Base-by-base conservation (phyloP, 768 basidiomycete genomes). In the Pilatotrama ljubarskyi region DNA sequence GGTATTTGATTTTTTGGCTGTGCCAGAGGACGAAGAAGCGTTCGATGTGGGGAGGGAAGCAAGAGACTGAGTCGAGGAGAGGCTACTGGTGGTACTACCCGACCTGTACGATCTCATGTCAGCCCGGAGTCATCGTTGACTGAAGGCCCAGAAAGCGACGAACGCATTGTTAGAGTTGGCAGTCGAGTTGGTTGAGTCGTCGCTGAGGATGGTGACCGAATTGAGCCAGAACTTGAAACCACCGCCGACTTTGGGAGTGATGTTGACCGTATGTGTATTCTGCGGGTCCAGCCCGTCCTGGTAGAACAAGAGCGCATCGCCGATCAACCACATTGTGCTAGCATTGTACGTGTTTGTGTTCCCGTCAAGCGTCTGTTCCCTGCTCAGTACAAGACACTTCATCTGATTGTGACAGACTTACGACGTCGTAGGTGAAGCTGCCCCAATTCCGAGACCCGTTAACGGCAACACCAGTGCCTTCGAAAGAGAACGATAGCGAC, bases 231-330 rank as follows among this genome's bases (percentile, higher is more conserved):
- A 62, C 44, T 66, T 64, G 49, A 54, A 24, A 5, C 59, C 61
- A 15, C 74, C 68, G 36, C 81, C 83, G 57, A 81, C 80, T 35
- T 74, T 75, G 66, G 91, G 90, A 26, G 69, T 72, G 25, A 93
- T 71, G 10, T 75, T 67, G 17, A 91, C 65, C 2, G 73, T 69
- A 68, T 93, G 87, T 5, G 63, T 53, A 3, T 56, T 24, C 46
- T 72, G 73, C 11, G 81, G 75, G 64, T 89, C 76, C 32, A 93
- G 77, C 17, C 82, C 82, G 29, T 82, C 82, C 24, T 82, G 77
- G 61, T 81, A 86, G 68, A 85, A 91, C 15, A 93, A 75, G 4
- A 89, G 74, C 14, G 84, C 73, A 48, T 71, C 65, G 49, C 76
- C 69, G 32, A 72, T 64, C 9, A 70, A 43, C 71, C 70, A 73